Conservation (phyloP, 768 basidiomycete genomes). For the Mycena sanguinolenta region DNA sequence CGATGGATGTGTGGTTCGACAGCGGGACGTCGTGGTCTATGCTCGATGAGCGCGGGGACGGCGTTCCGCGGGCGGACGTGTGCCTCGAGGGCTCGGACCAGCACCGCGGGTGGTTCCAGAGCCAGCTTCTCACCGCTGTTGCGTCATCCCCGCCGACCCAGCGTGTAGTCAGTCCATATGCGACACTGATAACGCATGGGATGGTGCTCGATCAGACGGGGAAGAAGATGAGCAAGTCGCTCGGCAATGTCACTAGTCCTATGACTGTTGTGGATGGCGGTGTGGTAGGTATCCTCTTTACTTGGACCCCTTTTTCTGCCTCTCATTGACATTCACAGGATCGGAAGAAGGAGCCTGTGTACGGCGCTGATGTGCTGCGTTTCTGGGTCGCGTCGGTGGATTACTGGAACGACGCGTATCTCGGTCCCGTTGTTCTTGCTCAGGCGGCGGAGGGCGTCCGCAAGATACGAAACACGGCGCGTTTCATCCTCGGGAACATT, state of each 20-base stretch:
- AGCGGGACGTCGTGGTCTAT: constrained; percentile 96
- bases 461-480: constrained; percentile 87
- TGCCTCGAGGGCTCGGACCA: constrained; percentile 97
- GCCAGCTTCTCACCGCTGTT: constrained; percentile 87
- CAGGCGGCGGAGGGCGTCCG: constrained; percentile 83
- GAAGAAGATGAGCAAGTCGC: constrained; percentile 97
- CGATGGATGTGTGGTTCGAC: constrained; percentile 99
- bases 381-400: constrained; percentile 95
- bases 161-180: constrained; percentile 69
- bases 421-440: constrained; percentile 82
- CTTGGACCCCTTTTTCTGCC: background rate
- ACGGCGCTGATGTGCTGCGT: constrained; percentile 89
- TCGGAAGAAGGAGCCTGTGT: constrained; percentile 78
- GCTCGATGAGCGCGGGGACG: constrained; percentile 55
- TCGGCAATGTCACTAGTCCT: constrained; percentile 93
- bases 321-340: constrained; percentile 56
- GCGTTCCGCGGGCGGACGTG: constrained; percentile 76
- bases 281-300: constrained; percentile 59
- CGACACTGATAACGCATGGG: constrained; percentile 91
- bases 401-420: constrained; percentile 89
- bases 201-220: constrained; percentile 94
- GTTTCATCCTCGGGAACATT: constrained; percentile 90
- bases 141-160: constrained; percentile 55
- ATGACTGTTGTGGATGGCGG: constrained; percentile 85
- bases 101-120: constrained; percentile 99